phyloP scores from a whole-genome alignment of 139 green algal genomes.

The Tetraselmis striata region DNA sequence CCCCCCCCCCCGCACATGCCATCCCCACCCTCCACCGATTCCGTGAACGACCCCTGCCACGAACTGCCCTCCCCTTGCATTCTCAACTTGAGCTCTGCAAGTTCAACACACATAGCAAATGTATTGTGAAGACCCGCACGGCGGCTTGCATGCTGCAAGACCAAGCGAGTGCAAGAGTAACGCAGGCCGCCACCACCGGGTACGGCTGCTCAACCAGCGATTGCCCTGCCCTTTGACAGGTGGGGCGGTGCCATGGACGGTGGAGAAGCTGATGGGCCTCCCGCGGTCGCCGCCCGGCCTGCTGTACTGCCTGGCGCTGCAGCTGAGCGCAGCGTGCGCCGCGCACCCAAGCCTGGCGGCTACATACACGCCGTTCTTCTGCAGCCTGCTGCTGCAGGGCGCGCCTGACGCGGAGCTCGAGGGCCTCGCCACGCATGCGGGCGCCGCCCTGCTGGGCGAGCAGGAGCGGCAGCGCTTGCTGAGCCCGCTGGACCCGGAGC shows the following conservation, averaged over 20 bases:
- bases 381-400: background rate
- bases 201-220: no score
- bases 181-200: no score
- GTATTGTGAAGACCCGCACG: no score
- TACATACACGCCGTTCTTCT: background rate
- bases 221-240: no score
- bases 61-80: no score
- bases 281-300: background rate
- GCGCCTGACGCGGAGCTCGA: background rate
- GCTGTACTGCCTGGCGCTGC: background rate
- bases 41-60: no score
- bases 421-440: background rate
- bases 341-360: background rate
- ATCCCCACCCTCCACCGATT: background rate
- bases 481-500: background rate
- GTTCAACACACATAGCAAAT: no score
- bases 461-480: background rate
- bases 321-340: background rate
- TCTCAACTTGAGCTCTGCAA: no score
- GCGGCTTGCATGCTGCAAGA: no score
- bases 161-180: no score
- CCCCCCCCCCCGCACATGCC: background rate
- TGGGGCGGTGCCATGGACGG: background rate
- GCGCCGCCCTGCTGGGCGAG: no score
- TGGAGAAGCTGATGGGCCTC: background rate